Conservation (phyloP, 345 rosid species). For the Mallotus nudiflorus region DNA sequence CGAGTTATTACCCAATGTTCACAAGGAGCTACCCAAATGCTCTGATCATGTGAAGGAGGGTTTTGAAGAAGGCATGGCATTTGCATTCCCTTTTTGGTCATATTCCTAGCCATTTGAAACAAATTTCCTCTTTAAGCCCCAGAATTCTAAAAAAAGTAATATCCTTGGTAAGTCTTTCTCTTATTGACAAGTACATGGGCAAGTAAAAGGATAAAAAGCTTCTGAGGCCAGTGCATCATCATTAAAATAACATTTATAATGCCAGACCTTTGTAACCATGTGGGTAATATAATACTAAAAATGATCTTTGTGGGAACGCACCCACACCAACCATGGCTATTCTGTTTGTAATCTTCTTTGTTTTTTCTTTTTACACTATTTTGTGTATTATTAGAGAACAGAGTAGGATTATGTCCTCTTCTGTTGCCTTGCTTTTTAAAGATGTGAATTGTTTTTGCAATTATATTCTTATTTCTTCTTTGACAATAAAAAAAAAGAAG, state of each 20-base stretch:
- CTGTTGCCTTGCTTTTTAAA: background rate
- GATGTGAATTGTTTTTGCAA: background rate
- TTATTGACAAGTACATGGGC: too few relatives aligned
- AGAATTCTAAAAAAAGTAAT: constrained; percentile 22
- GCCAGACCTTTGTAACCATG: too few relatives aligned
- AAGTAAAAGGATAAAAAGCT: too few relatives aligned
- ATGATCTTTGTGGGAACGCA: too few relatives aligned
- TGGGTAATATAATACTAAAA: too few relatives aligned
- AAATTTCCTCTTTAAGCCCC: constrained; percentile 24
- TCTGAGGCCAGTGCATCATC: too few relatives aligned
- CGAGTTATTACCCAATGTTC: background rate
- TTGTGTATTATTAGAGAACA: background rate
- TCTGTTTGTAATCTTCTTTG: too few relatives aligned
- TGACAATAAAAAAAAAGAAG: constrained; percentile 24
- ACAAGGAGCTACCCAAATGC: constrained; percentile 15
- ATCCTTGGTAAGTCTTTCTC: constrained; percentile 16
- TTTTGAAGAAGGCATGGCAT: too few relatives aligned
- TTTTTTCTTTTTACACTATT: too few relatives aligned
- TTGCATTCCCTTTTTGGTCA: constrained; percentile 9
- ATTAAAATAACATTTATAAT: too few relatives aligned
- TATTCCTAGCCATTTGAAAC: constrained; percentile 22
- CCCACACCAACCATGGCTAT: too few relatives aligned
- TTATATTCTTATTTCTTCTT: background rate
- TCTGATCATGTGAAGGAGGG: constrained; percentile 20
- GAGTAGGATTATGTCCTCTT: background rate